phyloP scores from a whole-genome alignment of 306 rosid species.

The Rosa rugosa region DNA sequence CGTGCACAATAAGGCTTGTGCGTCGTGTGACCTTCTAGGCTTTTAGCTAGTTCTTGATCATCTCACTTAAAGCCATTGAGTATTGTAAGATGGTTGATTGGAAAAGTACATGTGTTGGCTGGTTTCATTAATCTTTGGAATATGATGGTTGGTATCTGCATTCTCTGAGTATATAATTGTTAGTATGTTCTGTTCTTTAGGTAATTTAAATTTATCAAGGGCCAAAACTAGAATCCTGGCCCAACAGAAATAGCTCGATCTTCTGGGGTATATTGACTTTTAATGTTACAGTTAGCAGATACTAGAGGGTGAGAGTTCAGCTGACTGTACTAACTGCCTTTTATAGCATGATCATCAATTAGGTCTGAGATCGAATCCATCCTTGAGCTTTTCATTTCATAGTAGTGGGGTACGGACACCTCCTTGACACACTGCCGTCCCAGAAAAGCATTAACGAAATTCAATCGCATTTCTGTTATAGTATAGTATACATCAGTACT shows the following conservation, averaged over 20 bases:
- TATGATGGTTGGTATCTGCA: neutral
- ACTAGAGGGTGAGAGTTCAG: too few species aligned
- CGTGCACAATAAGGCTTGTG: conserved; percentile 21
- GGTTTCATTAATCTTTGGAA: neutral
- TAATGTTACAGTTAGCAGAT: too few species aligned
- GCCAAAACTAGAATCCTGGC: too few species aligned
- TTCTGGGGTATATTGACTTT: too few species aligned
- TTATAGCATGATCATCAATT: neutral
- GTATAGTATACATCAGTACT: neutral
- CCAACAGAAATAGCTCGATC: too few species aligned
- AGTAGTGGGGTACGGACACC: neutral
- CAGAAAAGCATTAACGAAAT: neutral
- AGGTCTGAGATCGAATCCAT: neutral
- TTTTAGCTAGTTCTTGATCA: neutral
- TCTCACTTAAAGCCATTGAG: neutral
- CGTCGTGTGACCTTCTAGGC: neutral
- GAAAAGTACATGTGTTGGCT: neutral
- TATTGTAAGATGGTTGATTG: neutral
- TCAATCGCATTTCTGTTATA: neutral
- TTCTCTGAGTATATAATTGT: neutral
- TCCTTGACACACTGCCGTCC: neutral
- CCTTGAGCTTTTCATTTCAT: neutral
- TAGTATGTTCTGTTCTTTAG: neutral
- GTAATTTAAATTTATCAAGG: neutral
- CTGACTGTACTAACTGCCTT: neutral